These are phyloP conservation scores for Erodium texanum DNA, from an alignment of 441 rosid genomes.

Conservation along the genomic window DNA sequence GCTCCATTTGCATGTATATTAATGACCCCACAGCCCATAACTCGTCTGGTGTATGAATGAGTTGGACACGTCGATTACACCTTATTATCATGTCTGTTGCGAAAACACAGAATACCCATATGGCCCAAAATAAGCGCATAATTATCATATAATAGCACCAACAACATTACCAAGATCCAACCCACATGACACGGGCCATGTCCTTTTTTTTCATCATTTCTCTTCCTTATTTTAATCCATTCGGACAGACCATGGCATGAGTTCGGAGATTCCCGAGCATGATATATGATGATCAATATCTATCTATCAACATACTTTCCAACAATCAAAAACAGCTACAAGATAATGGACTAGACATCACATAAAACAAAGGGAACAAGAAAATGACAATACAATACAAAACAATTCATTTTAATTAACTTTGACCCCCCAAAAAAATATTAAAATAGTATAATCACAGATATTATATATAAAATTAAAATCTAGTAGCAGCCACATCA, in stretches of 20 bases:
- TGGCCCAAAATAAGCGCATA: not conserved
- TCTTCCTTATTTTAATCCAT: too few species aligned
- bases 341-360: slow-evolving; percentile 6
- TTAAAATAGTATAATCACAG: slow-evolving; percentile 9
- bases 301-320: too few species aligned
- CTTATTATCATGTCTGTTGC: slow-evolving; percentile 12
- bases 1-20: not conserved
- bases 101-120: too few species aligned
- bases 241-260: too few species aligned
- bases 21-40: not conserved
- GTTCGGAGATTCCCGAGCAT: too few species aligned
- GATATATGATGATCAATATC: too few species aligned
- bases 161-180: not conserved
- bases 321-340: too few species aligned
- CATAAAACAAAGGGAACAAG: slow-evolving; percentile 19
- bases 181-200: slow-evolving; percentile 9
- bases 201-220: slow-evolving; percentile 7
- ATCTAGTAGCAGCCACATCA: not conserved
- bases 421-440: not conserved
- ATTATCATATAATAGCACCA: not conserved
- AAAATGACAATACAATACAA: slow-evolving; percentile 40
- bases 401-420: slow-evolving; percentile 1
- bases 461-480: slow-evolving; percentile 6
- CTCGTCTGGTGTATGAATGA: slow-evolving; percentile 11
- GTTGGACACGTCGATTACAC: slow-evolving; percentile 1